Percentiles rank a stretch among this genome's conserved stretches.
Conservation (phyloP, 345 rosid species). For the Ceriops tagal region DNA sequence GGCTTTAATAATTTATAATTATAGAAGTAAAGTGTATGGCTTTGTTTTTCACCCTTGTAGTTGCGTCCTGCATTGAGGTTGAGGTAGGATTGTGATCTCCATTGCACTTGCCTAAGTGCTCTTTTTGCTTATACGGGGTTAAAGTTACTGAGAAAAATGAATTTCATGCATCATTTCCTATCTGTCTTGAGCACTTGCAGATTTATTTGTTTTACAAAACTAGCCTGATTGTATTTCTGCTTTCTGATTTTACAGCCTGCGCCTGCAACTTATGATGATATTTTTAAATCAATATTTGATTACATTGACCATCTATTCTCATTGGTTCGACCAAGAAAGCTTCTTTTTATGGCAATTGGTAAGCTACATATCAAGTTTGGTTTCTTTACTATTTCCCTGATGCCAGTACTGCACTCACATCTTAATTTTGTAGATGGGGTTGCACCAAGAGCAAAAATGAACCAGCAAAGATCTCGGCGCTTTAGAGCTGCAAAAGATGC, state of each 20-base stretch:
- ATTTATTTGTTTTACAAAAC: neutral
- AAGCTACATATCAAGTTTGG: conserved; percentile 24
- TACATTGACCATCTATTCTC: conserved; percentile 88
- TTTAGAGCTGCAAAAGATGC: conserved; percentile 98
- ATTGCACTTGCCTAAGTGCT: neutral
- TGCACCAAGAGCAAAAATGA: conserved; percentile 99
- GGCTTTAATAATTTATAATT: no score
- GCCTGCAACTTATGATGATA: conserved; percentile 89
- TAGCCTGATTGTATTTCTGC: neutral
- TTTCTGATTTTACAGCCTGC: conserved; percentile 57
- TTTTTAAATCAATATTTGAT: conserved; percentile 75
- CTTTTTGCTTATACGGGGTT: neutral
- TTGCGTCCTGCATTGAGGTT: neutral
- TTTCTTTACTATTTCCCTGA: neutral
- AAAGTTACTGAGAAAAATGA: neutral
- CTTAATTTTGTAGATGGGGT: conserved; percentile 69
- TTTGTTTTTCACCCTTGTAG: no score
- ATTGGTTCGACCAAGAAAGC: conserved; percentile 94
- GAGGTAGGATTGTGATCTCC: neutral
- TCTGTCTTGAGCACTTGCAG: neutral
- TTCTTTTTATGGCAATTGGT: conserved; percentile 95
- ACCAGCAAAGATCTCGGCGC: conserved; percentile 93
- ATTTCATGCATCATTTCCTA: neutral
- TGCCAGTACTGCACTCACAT: neutral
- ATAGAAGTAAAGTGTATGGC: no score